Percentiles rank a stretch among this genome's conserved stretches.
Conservation (phyloP, 1,284 basidiomycete species). For the Inonotus obliquus region DNA sequence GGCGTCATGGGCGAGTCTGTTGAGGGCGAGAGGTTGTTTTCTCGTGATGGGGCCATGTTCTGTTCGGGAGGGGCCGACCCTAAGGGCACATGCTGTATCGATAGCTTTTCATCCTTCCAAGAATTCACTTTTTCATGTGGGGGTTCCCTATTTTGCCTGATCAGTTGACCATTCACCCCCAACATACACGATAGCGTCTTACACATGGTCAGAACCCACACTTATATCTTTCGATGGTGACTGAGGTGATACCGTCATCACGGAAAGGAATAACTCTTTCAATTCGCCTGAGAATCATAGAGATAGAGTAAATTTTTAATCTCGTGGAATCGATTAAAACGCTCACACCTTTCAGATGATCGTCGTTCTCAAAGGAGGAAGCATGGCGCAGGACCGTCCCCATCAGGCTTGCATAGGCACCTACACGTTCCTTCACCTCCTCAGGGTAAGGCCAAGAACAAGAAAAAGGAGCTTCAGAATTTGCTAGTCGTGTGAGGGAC, state of each 20-base stretch:
- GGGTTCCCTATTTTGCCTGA: too few species aligned
- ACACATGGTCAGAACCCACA: too few species aligned
- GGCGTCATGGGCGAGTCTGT: not conserved
- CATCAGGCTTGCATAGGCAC: slow-evolving; percentile 4
- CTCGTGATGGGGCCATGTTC: not conserved
- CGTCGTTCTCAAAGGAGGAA: not conserved
- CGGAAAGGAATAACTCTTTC: slow-evolving; percentile 7
- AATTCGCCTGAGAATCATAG: slow-evolving; percentile 1
- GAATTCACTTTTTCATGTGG: not conserved
- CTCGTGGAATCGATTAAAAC: not conserved
- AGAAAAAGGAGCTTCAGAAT: not conserved
- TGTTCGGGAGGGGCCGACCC: not conserved
- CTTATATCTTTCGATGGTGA: too few species aligned
- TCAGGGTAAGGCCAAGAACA: not conserved
- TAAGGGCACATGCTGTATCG: not conserved
- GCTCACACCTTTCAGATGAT: not conserved
- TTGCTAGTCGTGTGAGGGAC: slow-evolving; percentile 6
- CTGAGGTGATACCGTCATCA: not conserved
- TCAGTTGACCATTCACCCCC: too few species aligned
- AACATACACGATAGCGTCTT: too few species aligned
- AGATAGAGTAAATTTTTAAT: too few species aligned
- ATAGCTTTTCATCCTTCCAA: not conserved
- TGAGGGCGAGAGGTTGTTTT: not conserved
- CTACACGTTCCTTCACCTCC: not conserved
- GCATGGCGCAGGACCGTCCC: not conserved